These are phyloP conservation scores for Pythium rishiriense DNA, from an alignment of 352 stramenopile genomes.

Conservation along the genomic window DNA sequence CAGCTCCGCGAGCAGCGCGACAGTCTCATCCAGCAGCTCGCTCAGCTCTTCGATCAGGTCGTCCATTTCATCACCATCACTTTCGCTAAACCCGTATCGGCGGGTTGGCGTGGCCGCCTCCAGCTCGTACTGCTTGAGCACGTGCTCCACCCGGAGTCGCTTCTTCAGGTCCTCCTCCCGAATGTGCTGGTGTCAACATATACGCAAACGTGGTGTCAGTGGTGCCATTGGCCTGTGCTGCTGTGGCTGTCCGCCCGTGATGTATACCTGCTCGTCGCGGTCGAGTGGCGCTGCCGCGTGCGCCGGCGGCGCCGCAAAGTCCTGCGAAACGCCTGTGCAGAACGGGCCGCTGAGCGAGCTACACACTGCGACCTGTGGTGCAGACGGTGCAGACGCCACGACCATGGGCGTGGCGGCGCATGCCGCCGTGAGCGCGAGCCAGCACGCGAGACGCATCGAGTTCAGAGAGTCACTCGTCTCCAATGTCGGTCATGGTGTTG, in stretches of 20 bases:
- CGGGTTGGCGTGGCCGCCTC: conserved; percentile 30
- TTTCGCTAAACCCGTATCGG: too few species aligned
- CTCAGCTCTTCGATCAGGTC: conserved; percentile 49
- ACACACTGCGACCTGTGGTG: conserved; percentile 23
- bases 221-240: background rate
- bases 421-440: background rate
- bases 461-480: too few species aligned
- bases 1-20: conserved; percentile 35
- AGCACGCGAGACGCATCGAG: background rate
- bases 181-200: conserved; percentile 26
- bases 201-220: too few species aligned
- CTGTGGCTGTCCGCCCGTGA: too few species aligned
- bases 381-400: too few species aligned
- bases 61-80: conserved; percentile 13
- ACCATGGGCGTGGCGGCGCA: too few species aligned
- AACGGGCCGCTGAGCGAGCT: conserved; percentile 77
- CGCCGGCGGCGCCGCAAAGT: conserved; percentile 35
- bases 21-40: conserved; percentile 54
- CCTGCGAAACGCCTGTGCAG: conserved; percentile 32
- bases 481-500: background rate
- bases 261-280: conserved; percentile 36
- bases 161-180: conserved; percentile 34
- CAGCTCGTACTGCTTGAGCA: conserved; percentile 70
- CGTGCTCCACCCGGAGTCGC: conserved; percentile 52
- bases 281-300: conserved; percentile 51